Percentiles rank a stretch among this genome's conserved stretches.
Conservation (phyloP, 2,329 filamentous ascomycete genomes). For the Madurella fahalii region DNA sequence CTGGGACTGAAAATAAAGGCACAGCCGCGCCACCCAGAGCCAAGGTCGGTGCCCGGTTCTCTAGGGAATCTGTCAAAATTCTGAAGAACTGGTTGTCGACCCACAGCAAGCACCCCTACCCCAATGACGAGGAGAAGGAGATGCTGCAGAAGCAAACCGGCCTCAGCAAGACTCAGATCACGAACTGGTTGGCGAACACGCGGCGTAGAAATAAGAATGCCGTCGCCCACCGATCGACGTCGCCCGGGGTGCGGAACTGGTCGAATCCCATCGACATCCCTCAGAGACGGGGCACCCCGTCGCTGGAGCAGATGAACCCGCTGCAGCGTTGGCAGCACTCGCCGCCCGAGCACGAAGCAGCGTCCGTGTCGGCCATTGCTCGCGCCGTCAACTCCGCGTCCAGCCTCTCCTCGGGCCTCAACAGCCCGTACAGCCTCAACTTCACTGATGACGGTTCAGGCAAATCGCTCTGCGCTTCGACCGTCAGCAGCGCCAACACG, state of each 20-base stretch:
- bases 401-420: slow-evolving; percentile 49
- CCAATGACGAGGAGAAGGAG: slow-evolving; percentile 82
- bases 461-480: slow-evolving; percentile 57
- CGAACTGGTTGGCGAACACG: slow-evolving; percentile 90
- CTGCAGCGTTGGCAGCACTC: slow-evolving; percentile 58
- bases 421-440: slow-evolving; percentile 54
- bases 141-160: slow-evolving; percentile 73
- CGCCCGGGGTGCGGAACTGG: slow-evolving; percentile 61
- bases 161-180: slow-evolving; percentile 77
- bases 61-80: slow-evolving; percentile 72
- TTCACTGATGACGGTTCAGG: slow-evolving; percentile 59
- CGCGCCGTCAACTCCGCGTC: slow-evolving; percentile 53
- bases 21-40: slow-evolving; percentile 33
- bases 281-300: slow-evolving; percentile 51
- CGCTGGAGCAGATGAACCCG: slow-evolving; percentile 49
- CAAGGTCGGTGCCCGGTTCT: slow-evolving; percentile 73
- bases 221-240: slow-evolving; percentile 61
- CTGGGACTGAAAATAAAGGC: slow-evolving; percentile 14
- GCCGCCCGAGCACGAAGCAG: slow-evolving; percentile 57
- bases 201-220: slow-evolving; percentile 72
- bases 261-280: slow-evolving; percentile 72
- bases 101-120: slow-evolving; percentile 80
- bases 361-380: slow-evolving; percentile 56
- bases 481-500: slow-evolving; percentile 56
- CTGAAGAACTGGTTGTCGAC: slow-evolving; percentile 81